Evolutionary conservation across 768 basidiomycete species (phyloP).

Genomic region (Chalciporus sphaerocephalus): DNA sequence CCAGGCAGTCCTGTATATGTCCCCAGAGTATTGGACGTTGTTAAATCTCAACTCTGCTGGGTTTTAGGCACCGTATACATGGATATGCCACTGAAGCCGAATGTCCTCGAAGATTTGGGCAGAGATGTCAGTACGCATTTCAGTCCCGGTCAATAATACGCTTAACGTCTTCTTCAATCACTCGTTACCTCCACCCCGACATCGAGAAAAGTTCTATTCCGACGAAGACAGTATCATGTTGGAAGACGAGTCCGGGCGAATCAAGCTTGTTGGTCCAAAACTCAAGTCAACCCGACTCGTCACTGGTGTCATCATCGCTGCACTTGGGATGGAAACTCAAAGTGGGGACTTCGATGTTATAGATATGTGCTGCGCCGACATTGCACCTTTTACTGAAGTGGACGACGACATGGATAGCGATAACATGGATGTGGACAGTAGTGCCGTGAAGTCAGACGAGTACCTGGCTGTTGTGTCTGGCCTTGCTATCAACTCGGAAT

Average conservation of each 20-base stretch:
- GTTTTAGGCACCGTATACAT: slow-evolving; percentile 95
- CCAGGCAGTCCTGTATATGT: slow-evolving; percentile 67
- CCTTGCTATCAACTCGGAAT: slow-evolving; percentile 65
- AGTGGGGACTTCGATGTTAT: slow-evolving; percentile 91
- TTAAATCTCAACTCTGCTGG: slow-evolving; percentile 81
- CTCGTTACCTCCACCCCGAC: slow-evolving; percentile 83
- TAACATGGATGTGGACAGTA: slow-evolving; percentile 70
- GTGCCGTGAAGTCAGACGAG: slow-evolving; percentile 41
- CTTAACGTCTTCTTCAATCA: slow-evolving; percentile 48
- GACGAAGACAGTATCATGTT: slow-evolving; percentile 78
- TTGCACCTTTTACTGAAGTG: slow-evolving; percentile 56
- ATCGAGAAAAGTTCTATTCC: slow-evolving; percentile 68
- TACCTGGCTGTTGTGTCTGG: slow-evolving; percentile 90
- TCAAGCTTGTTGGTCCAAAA: slow-evolving; percentile 76
- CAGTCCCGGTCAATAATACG: slow-evolving; percentile 3
- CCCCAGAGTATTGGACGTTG: slow-evolving; percentile 82
- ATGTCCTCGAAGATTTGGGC: slow-evolving; percentile 93
- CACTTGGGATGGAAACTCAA: slow-evolving; percentile 84
- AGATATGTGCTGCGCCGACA: slow-evolving; percentile 79
- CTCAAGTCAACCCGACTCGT: slow-evolving; percentile 63
- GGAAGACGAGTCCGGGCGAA: slow-evolving; percentile 94
- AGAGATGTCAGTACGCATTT: slow-evolving; percentile 65
- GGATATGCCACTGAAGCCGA: slow-evolving; percentile 98
- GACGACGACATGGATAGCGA: slow-evolving; percentile 26
- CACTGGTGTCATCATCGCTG: slow-evolving; percentile 89